These are phyloP conservation scores for Nymphaea colorata DNA, from an alignment of 164 flowering plant genomes.

Conservation along the genomic window DNA sequence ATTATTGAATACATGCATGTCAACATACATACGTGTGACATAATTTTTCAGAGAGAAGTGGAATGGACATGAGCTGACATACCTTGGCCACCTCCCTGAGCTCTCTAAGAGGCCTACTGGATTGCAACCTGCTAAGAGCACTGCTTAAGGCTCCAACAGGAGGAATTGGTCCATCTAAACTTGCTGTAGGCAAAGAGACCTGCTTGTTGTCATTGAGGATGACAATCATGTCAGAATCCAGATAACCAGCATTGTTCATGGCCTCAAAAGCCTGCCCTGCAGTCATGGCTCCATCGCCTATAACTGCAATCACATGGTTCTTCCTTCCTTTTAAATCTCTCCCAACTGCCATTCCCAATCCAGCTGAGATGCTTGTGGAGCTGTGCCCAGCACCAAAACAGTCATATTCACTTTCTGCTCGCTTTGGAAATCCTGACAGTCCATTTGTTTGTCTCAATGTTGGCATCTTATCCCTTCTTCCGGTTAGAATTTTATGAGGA, in stretches of 20 bases:
- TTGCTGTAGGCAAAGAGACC: conserved; percentile 93
- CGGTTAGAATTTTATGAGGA: conserved; percentile 92
- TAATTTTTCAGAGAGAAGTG: background rate
- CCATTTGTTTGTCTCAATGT: conserved; percentile 90
- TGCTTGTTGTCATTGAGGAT: conserved; percentile 95
- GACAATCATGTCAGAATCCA: conserved; percentile 96
- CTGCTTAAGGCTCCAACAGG: conserved; percentile 98
- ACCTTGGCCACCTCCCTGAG: conserved; percentile 96
- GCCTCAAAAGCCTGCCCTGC: conserved; percentile 99
- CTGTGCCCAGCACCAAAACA: conserved; percentile 94
- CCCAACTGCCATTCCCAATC: conserved; percentile 96
- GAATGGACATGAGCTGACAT: conserved; percentile 2
- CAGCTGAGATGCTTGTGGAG: conserved; percentile 93
- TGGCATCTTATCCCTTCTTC: conserved; percentile 74
- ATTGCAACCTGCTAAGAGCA: conserved; percentile 86
- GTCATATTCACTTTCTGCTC: conserved; percentile 87
- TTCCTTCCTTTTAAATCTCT: conserved; percentile 81
- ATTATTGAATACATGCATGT: no score
- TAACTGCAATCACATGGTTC: conserved; percentile 76
- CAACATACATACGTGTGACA: no score
- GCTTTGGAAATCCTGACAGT: conserved; percentile 82
- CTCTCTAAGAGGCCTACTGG: conserved; percentile 89
- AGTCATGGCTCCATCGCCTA: conserved; percentile 99
- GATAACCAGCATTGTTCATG: conserved; percentile 96
- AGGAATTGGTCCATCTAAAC: conserved; percentile 77